A percentile compares a stretch with the other conserved stretches of the same genome.
Conservation (phyloP, 495 filamentous ascomycete species). For the Mycothermus thermophilus region DNA sequence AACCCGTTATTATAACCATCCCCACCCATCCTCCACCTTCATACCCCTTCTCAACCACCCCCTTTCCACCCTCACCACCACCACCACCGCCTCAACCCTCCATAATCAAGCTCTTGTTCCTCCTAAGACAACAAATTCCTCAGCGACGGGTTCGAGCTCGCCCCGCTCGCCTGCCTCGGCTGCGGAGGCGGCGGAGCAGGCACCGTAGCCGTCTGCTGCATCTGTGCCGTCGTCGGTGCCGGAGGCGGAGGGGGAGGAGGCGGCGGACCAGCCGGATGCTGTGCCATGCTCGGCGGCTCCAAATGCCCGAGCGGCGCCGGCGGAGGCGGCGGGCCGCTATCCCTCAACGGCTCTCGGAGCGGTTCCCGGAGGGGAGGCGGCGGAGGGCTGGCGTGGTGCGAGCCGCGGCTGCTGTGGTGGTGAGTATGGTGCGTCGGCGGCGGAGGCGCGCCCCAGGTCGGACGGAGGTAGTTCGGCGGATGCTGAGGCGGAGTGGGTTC, state of each 20-base stretch:
- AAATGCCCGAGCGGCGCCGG: slow-evolving; percentile 6
- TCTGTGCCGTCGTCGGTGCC: neutral
- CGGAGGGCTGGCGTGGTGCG: slow-evolving; percentile 13
- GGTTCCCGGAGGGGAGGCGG: neutral
- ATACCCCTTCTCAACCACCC: neutral
- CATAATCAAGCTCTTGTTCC: neutral
- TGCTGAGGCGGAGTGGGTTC: slow-evolving; percentile 20
- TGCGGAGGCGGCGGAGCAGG: no score
- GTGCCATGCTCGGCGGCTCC: no score
- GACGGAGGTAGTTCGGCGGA: slow-evolving; percentile 23
- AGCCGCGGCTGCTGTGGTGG: slow-evolving; percentile 24
- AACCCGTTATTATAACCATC: neutral
- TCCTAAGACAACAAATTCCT: slow-evolving; percentile 55
- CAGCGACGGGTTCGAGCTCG: slow-evolving; percentile 64
- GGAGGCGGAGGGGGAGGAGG: neutral
- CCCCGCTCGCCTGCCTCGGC: slow-evolving; percentile 38
- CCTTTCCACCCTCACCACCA: neutral
- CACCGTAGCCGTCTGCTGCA: slow-evolving; percentile 7
- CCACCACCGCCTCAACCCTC: neutral
- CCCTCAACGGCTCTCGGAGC: neutral
- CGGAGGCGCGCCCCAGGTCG: neutral
- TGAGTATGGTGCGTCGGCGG: no score
- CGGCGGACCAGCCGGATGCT: no score
- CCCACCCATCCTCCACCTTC: no score
- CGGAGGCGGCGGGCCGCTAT: neutral